These are phyloP conservation scores for Alternaria gansuensis DNA, from an alignment of 2,329 filamentous ascomycete genomes.

Conservation along the genomic window DNA sequence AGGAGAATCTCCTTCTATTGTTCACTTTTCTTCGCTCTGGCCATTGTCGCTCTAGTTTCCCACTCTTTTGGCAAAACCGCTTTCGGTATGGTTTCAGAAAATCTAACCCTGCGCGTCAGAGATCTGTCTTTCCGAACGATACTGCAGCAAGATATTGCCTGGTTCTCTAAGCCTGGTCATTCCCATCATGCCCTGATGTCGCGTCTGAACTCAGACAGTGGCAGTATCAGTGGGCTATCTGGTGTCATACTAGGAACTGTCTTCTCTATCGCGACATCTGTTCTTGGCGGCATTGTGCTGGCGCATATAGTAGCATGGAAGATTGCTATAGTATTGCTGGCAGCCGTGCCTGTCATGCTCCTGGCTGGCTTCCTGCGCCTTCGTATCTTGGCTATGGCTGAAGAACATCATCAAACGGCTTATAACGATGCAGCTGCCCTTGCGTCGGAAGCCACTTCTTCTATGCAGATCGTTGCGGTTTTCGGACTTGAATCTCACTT, in stretches of 20 bases:
- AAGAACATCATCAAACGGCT: constrained; percentile 70
- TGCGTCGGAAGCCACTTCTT: constrained; percentile 72
- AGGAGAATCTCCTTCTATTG: constrained; percentile 56
- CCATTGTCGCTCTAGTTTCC: constrained; percentile 59
- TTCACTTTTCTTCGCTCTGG: constrained; percentile 63
- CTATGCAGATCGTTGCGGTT: constrained; percentile 67
- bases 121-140: constrained; percentile 61
- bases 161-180: constrained; percentile 57
- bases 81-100: constrained; percentile 60
- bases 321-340: constrained; percentile 61
- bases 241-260: constrained; percentile 61
- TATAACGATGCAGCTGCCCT: constrained; percentile 71
- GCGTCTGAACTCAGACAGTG: constrained; percentile 59
- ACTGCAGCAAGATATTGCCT: constrained; percentile 64
- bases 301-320: constrained; percentile 61
- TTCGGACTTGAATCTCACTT: constrained; percentile 55
- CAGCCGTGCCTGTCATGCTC: constrained; percentile 60
- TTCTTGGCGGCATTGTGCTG: constrained; percentile 59
- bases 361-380: constrained; percentile 58
- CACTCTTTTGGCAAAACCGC: constrained; percentile 57
- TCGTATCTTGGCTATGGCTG: constrained; percentile 64
- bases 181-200: constrained; percentile 58
- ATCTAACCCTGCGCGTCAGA: constrained; percentile 57
- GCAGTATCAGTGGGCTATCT: constrained; percentile 59
- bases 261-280: constrained; percentile 59